Evolutionary conservation across 306 rosid genomes (phyloP).

Genomic region (Glycine soja): DNA sequence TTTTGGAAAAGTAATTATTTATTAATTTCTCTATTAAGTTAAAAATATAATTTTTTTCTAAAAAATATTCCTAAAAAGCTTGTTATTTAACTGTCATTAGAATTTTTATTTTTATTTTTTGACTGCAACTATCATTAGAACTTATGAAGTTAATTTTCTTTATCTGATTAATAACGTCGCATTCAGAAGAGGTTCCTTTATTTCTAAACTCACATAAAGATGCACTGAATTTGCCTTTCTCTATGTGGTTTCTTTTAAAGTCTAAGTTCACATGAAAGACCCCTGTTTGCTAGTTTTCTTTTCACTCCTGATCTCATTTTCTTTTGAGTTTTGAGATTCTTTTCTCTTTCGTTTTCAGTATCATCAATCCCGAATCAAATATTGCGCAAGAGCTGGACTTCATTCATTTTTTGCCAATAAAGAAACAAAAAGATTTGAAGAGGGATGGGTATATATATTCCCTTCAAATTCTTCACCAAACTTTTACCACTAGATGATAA

Average conservation of each 20-base stretch:
- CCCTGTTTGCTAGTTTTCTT: constrained; percentile 23
- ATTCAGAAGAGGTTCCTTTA: neutral
- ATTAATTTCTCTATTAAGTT: too few relatives aligned
- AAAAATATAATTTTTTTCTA: too few relatives aligned
- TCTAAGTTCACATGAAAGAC: constrained; percentile 27
- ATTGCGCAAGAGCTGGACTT: constrained; percentile 37
- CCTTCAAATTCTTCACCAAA: neutral
- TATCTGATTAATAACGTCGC: neutral
- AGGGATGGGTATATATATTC: neutral
- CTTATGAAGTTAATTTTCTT: neutral
- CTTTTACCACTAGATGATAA: neutral
- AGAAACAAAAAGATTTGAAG: neutral
- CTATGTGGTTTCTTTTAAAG: neutral
- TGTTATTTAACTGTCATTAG: too few relatives aligned
- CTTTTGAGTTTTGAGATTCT: neutral
- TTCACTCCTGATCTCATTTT: too few relatives aligned
- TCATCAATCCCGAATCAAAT: neutral
- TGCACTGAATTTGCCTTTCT: neutral
- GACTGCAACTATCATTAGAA: too few relatives aligned
- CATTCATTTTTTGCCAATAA: neutral
- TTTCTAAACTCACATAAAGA: neutral
- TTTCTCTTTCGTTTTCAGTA: neutral
- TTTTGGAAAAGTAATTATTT: too few relatives aligned
- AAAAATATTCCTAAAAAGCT: too few relatives aligned
- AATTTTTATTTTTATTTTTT: too few relatives aligned